These are phyloP conservation scores for Claviceps africana DNA, from an alignment of 2,329 filamentous ascomycete species.

Conservation along the genomic window DNA sequence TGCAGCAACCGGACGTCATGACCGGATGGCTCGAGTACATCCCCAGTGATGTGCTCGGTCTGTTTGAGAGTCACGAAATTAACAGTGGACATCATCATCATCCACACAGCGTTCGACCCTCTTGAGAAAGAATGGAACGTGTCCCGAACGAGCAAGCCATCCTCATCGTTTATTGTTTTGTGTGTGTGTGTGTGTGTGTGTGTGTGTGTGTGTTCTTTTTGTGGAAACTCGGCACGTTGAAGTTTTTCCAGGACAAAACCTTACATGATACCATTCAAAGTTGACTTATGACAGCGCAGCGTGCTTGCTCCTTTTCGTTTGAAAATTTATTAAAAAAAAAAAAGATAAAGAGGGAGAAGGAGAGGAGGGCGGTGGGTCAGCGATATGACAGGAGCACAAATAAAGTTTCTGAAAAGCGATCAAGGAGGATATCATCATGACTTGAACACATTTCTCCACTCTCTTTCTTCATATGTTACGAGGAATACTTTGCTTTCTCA, in stretches of 20 bases:
- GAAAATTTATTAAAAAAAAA: not conserved
- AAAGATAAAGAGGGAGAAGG: not conserved
- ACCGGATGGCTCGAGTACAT: slow-evolving; percentile 60
- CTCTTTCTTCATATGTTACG: not conserved
- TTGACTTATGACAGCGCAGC: not conserved
- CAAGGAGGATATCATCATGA: not conserved
- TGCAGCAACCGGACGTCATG: slow-evolving; percentile 48
- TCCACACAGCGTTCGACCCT: not conserved
- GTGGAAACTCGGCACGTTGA: not conserved
- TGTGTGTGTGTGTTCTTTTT: no score
- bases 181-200: no score
- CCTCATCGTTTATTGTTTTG: not conserved
- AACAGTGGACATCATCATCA: slow-evolving; percentile 10
- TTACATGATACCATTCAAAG: not conserved
- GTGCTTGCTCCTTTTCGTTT: not conserved
- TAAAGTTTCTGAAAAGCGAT: not conserved
- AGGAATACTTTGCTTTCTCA: no score
- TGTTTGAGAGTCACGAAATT: slow-evolving; percentile 30
- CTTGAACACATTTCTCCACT: not conserved
- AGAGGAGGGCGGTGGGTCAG: no score
- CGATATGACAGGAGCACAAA: not conserved
- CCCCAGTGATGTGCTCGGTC: slow-evolving; percentile 48
- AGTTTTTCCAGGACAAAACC: not conserved
- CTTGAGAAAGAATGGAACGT: not conserved
- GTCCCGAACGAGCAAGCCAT: not conserved